Evolutionary conservation across 148 eudicot species (phyloP), one percentile per base, ranked within the genome.

Genomic region (Fagopyrum esculentum): DNA sequence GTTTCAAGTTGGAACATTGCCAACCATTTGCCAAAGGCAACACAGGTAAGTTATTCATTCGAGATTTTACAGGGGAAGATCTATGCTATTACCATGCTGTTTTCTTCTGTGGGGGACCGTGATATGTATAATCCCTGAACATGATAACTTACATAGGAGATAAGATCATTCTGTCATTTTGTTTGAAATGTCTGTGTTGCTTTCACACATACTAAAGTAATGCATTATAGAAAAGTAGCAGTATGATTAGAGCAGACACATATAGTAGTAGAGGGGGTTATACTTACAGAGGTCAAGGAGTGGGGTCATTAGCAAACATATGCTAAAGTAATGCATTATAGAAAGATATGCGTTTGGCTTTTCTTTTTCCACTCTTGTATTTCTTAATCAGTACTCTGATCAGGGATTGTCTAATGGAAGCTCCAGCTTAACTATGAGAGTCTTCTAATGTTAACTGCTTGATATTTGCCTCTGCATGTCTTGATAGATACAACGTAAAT

Each of bases 1-100:
- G 89, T 95, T 76, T 87, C 96, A 81, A 89, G 85, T 82, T 95
- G 99, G 99, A 90, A 83, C 75, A 86, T 95, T 75, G 92, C 96
- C 50, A 96, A 92, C 76, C 88, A 83, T 79, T 79, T 95, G 74
- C 90, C 99, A 6, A 87, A 92, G 80, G 80, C 76, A 74, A 84
- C 82, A 75, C 97, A 90, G 86, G 99, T 95, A 76, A 78, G 81
- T 73, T 45, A 56, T 29, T 75, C 55, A 40, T 45, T 12, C 13
- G 10, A 5, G 47, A 43, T 15, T 66, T 66, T 40, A 46, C 19
- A 13, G 30, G 64, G 64, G 10, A 59, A 22, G 64, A 59, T 59
- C 64, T 59, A 22, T 59, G 30, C 6, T 59, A 59, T 19, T 17
- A 19, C 29, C 22, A 19, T 59, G 64, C 8, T 59, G 64, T 59